Evolutionary conservation across 768 basidiomycete species (phyloP).

Genomic region (Boletellus ananiceps): DNA sequence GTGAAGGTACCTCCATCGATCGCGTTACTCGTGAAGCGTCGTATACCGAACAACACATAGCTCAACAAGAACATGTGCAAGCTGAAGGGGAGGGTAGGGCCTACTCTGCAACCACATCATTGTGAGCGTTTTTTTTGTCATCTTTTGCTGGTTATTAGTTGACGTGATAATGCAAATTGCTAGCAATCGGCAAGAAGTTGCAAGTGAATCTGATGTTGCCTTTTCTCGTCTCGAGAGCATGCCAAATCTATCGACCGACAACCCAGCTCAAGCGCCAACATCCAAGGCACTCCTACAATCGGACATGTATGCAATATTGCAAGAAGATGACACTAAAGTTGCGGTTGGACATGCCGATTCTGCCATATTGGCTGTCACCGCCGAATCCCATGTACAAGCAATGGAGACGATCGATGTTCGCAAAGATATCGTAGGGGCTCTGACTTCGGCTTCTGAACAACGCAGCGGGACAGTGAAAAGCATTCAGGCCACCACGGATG

Average conservation of each 20-base stretch:
- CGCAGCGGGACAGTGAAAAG: not conserved
- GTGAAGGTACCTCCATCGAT: not conserved
- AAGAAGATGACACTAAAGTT: not conserved
- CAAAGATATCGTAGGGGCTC: not conserved
- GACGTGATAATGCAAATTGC: not conserved
- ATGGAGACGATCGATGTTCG: not conserved
- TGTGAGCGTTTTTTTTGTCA: not conserved
- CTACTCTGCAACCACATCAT: not conserved
- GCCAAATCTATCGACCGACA: not conserved
- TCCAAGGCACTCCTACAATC: not conserved
- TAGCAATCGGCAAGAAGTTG: not conserved
- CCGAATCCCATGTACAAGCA: not conserved
- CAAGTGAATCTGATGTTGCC: not conserved
- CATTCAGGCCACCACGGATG: not conserved
- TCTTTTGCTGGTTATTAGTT: not conserved
- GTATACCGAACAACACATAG: not conserved
- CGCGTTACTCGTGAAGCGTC: too few species aligned
- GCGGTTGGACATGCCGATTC: not conserved
- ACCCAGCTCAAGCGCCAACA: not conserved
- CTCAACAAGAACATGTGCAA: not conserved
- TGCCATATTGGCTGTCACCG: not conserved
- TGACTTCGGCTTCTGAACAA: not conserved
- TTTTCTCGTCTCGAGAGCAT: not conserved
- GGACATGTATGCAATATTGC: not conserved
- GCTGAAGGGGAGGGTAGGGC: not conserved